Percentiles rank a stretch among this genome's conserved stretches.
Evolutionary conservation across 768 basidiomycete genomes (phyloP).

Genomic region (Coprinopsis strossmayeri): DNA sequence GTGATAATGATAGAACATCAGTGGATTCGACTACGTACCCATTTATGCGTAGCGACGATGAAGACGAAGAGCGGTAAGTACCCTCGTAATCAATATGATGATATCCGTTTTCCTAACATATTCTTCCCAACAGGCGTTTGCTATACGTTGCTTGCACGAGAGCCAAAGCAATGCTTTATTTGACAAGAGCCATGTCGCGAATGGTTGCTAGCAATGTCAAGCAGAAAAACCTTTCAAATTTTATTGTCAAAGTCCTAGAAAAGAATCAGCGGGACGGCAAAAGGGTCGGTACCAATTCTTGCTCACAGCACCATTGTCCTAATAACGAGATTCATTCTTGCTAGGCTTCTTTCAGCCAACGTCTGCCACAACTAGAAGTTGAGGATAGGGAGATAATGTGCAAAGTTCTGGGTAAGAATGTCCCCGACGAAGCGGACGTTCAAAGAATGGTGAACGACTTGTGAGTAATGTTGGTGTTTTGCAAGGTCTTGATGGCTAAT

Average conservation of each 20-base stretch:
- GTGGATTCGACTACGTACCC: conserved; percentile 75
- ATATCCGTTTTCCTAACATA: neutral
- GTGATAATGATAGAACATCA: conserved; percentile 18
- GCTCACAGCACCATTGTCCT: conserved; percentile 2
- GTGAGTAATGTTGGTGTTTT: conserved; percentile 27
- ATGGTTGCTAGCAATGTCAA: conserved; percentile 51
- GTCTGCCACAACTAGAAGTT: conserved; percentile 33
- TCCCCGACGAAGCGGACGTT: conserved; percentile 39
- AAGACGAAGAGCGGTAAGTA: conserved; percentile 54
- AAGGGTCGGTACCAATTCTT: conserved; percentile 12
- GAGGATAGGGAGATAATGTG: conserved; percentile 44
- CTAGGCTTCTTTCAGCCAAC: conserved; percentile 38
- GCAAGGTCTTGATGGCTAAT: neutral
- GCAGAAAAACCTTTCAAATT: conserved; percentile 47
- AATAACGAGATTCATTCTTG: no score
- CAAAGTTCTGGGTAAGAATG: conserved; percentile 41
- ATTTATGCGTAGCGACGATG: conserved; percentile 64
- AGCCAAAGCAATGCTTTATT: conserved; percentile 65
- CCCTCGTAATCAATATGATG: neutral
- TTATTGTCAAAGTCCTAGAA: conserved; percentile 40
- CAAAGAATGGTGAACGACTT: conserved; percentile 35
- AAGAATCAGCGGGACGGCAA: conserved; percentile 31
- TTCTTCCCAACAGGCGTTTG: conserved; percentile 46
- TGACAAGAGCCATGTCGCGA: conserved; percentile 43
- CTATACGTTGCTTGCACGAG: conserved; percentile 89